phyloP scores from a whole-genome alignment of 257 asterid genomes.

The Parsonsia alboflavescens region DNA sequence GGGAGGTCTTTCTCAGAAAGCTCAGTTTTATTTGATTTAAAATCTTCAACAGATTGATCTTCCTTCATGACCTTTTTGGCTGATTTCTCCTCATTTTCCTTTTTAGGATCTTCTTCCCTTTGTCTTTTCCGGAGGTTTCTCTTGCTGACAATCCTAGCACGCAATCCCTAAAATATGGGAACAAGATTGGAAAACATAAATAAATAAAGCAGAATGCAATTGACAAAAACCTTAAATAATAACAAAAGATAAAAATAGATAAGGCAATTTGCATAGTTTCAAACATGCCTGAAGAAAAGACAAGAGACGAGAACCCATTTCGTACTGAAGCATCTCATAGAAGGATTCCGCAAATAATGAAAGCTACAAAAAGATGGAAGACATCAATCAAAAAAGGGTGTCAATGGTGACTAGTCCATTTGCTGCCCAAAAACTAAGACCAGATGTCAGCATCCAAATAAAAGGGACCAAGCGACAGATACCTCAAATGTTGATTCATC shows the following conservation, averaged over 20 bases:
- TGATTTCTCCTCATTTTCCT: conserved; percentile 42
- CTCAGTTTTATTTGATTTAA: conserved; percentile 23
- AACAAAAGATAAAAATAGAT: neutral
- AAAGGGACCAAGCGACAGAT: neutral
- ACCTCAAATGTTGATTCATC: conserved; percentile 95
- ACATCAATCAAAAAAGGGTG: conserved; percentile 4
- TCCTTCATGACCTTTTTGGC: conserved; percentile 52
- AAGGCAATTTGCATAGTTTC: conserved; percentile 10
- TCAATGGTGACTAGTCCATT: neutral
- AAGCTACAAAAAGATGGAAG: conserved; percentile 42
- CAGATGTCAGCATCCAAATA: neutral
- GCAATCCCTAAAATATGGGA: conserved; percentile 49
- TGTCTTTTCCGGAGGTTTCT: conserved; percentile 70
- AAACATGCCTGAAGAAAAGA: conserved; percentile 78
- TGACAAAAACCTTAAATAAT: neutral
- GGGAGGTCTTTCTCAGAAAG: conserved; percentile 14
- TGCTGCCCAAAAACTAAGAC: neutral
- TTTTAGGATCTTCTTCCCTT: conserved; percentile 50
- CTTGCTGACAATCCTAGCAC: conserved; percentile 43
- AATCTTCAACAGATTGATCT: conserved; percentile 31
- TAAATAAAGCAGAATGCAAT: conserved; percentile 8
- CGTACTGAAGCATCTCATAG: conserved; percentile 86
- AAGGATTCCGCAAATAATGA: conserved; percentile 86
- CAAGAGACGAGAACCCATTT: conserved; percentile 85
- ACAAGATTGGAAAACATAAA: conserved; percentile 2